These are phyloP conservation scores for Stagonosporopsis rhizophila DNA, from an alignment of 2,329 filamentous ascomycete species.

Conservation along the genomic window DNA sequence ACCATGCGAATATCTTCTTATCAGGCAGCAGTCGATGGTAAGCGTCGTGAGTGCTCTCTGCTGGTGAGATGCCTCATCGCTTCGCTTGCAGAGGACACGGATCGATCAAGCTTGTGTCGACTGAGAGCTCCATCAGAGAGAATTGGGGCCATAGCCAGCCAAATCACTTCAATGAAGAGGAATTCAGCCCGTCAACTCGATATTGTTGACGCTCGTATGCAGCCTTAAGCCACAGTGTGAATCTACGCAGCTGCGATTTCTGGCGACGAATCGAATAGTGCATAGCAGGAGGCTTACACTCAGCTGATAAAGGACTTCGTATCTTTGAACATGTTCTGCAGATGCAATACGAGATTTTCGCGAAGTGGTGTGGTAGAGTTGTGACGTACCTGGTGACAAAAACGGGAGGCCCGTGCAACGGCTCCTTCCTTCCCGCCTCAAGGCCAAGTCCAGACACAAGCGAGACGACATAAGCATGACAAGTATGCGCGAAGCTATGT, in stretches of 20 bases:
- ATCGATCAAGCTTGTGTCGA: background rate
- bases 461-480: constrained; percentile 19
- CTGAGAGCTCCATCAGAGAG: no score
- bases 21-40: background rate
- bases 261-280: background rate
- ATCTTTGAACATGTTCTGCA: background rate
- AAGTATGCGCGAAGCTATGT: constrained; percentile 13
- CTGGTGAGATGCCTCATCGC: background rate
- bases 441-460: constrained; percentile 16
- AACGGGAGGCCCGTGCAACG: background rate
- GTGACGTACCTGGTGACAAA: background rate
- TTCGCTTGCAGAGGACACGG: no score
- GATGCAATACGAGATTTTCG: background rate
- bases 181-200: background rate
- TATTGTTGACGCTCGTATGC: background rate
- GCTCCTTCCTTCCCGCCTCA: constrained; percentile 1
- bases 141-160: no score
- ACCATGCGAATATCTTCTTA: background rate
- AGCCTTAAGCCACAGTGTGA: constrained; percentile 4
- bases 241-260: constrained; percentile 2
- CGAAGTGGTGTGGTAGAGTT: background rate
- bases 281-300: background rate
- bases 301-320: background rate
- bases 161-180: background rate
- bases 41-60: background rate